Conservation (phyloP, 345 rosid species). For the Populus alba region DNA sequence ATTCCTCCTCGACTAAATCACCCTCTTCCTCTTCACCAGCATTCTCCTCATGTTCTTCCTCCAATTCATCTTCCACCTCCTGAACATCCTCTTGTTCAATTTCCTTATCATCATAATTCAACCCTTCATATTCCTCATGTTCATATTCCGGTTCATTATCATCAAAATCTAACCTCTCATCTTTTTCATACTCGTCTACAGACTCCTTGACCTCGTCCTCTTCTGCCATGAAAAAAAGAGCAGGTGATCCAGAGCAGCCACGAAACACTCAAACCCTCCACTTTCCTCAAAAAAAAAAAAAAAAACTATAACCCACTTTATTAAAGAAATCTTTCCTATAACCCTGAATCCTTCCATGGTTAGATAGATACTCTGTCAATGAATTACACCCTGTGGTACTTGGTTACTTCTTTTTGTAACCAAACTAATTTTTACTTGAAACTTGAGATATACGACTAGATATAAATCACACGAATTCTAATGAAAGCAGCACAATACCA, state of each 20-base stretch:
- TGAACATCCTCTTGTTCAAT: conserved; percentile 53
- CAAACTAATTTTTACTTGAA: background rate
- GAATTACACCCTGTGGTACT: background rate
- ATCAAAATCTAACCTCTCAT: conserved; percentile 78
- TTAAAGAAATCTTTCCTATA: background rate
- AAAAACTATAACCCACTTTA: background rate
- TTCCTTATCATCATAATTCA: conserved; percentile 78
- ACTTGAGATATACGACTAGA: background rate
- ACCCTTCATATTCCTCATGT: conserved; percentile 30
- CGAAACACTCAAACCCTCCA: conserved; percentile 29
- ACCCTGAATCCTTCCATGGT: background rate
- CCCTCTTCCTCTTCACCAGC: conserved; percentile 61
- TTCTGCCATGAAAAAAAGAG: conserved; percentile 57
- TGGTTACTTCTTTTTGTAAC: background rate
- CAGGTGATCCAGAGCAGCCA: conserved; percentile 45
- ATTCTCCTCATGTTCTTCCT: conserved; percentile 56
- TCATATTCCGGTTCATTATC: conserved; percentile 77
- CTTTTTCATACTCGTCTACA: conserved; percentile 65
- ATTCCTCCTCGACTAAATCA: conserved; percentile 59
- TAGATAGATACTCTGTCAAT: background rate
- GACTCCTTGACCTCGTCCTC: conserved; percentile 59
- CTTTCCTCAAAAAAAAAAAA: conserved; percentile 12
- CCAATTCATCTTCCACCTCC: conserved; percentile 48
- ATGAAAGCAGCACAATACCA: background rate
- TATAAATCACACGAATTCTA: background rate